Evolutionary conservation across 139 green algal genomes (phyloP), one percentile per base, ranked within the genome.

Genomic region (Eudorina sp.): DNA sequence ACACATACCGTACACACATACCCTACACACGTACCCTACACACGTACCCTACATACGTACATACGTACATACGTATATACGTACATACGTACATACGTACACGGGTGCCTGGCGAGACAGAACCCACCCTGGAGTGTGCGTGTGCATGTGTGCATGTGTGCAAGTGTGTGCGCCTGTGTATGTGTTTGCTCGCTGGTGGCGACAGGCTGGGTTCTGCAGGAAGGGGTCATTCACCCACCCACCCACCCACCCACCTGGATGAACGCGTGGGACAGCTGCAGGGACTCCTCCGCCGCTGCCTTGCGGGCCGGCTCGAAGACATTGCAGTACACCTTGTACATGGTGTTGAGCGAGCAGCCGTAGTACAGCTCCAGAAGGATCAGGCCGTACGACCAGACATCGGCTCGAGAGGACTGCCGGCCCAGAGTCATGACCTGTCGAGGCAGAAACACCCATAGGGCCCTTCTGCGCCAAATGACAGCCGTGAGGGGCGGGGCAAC

Each of bases 351-450:
- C 4, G 70, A 48, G 70, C 38, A 79, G 27, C 70, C 70, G 40
- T 48, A 79, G 41, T 58, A 79, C 29, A 79, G 70, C 70, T 79
- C 70, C 9, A 79, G 31, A 6, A 55, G 40, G 14, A 79, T 53
- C 27, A 79, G 8, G 4, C 70, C 70, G 43, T 58, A 79, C 27
- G 70, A 79, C 70, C 70, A 79, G 1, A 79, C 70, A 53, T 79
- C 70, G 2, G 70, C 70, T 7, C 70, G 70, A 13, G 70, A 8
- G 13, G 70, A 79, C 43, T 38, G 19, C 70, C 34, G 23, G 40
- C 70, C 70, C 2, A 13, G 40, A 41, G 41, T 38, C 27, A 40
- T 27, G 14, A 79, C 70, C 70, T 79, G 40, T 21, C 36, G 1
- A 34, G 27, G 62, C 11, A 72, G 16, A 69, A 8, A 72, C 11